Percentiles rank a stretch among this genome's conserved stretches.
These are phyloP conservation scores for Metschnikowia continentalis DNA, from an alignment of 805 yeast genomes.

Conservation along the genomic window DNA sequence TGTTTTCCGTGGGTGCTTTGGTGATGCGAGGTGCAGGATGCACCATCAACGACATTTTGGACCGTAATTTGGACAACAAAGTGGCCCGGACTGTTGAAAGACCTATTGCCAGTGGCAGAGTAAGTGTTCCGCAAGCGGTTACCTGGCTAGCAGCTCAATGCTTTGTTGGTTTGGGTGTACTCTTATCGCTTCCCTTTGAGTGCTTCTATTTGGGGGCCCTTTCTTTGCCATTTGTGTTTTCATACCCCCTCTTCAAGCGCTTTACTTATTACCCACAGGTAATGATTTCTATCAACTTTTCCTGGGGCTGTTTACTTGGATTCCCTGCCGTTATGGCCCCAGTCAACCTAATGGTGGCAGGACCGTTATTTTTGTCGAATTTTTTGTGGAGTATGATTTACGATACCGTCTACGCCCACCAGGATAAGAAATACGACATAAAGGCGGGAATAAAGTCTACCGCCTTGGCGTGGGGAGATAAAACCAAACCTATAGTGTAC, in stretches of 20 bases:
- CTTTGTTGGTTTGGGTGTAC: constrained; percentile 64
- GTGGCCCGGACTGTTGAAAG: constrained; percentile 86
- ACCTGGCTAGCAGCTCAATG: constrained; percentile 72
- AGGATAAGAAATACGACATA: constrained; percentile 85
- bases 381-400: constrained; percentile 93
- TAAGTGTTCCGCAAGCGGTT: constrained; percentile 64
- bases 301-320: constrained; percentile 93
- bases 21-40: constrained; percentile 98
- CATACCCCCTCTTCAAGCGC: constrained; percentile 91
- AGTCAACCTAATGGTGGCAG: constrained; percentile 69
- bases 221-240: constrained; percentile 71
- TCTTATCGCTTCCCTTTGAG: constrained; percentile 69
- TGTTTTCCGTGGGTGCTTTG: constrained; percentile 81
- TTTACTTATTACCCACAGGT: constrained; percentile 95
- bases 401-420: constrained; percentile 97
- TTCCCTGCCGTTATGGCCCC: constrained; percentile 92
- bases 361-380: constrained; percentile 71
- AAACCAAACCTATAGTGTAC: constrained; percentile 65
- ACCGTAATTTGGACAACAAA: constrained; percentile 73
- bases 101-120: constrained; percentile 90
- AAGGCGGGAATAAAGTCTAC: constrained; percentile 92
- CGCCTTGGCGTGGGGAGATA: constrained; percentile 90
- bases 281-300: constrained; percentile 73
- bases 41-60: constrained; percentile 87
- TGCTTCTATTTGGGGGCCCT: constrained; percentile 82